Evolutionary conservation across 2,329 filamentous ascomycete species (phyloP).

Genomic region (Didymella segeticola): DNA sequence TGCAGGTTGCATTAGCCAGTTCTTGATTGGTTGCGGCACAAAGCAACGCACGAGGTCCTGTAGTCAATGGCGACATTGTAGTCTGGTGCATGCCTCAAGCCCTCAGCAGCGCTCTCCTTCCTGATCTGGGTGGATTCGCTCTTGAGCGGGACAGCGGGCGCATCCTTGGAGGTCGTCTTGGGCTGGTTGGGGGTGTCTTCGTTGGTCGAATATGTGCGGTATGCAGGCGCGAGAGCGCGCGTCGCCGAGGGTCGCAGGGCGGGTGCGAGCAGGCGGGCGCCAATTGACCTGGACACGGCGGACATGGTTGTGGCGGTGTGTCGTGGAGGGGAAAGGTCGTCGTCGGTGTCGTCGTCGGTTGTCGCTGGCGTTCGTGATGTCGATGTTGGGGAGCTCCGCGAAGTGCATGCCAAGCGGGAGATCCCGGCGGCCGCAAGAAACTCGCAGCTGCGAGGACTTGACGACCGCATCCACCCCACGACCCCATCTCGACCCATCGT

Average conservation of each 20-base stretch:
- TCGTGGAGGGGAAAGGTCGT: no score
- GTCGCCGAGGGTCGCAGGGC: slow-evolving; percentile 35
- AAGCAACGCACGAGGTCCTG: slow-evolving; percentile 78
- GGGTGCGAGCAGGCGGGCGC: slow-evolving; percentile 49
- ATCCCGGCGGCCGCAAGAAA: slow-evolving; percentile 35
- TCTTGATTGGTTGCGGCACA: background rate
- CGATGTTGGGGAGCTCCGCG: slow-evolving; percentile 30
- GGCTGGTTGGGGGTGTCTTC: slow-evolving; percentile 26
- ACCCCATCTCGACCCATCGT: slow-evolving; percentile 45
- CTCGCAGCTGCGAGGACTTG: slow-evolving; percentile 39
- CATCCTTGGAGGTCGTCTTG: slow-evolving; percentile 47
- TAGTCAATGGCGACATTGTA: slow-evolving; percentile 84
- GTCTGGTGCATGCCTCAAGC: slow-evolving; percentile 74
- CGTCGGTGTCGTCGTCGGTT: no score
- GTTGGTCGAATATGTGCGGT: slow-evolving; percentile 44
- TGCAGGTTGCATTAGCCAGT: slow-evolving; percentile 51
- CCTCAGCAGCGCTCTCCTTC: slow-evolving; percentile 58
- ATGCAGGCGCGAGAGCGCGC: slow-evolving; percentile 31
- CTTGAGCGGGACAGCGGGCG: slow-evolving; percentile 43
- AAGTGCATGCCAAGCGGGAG: slow-evolving; percentile 21
- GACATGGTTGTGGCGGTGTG: slow-evolving; percentile 46
- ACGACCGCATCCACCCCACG: slow-evolving; percentile 38
- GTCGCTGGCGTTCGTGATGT: slow-evolving; percentile 27
- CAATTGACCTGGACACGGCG: slow-evolving; percentile 50
- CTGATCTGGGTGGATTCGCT: slow-evolving; percentile 59